These are phyloP conservation scores for Coccinonectria pachysandricola DNA, from an alignment of 2,329 filamentous ascomycete genomes.

Conservation along the genomic window DNA sequence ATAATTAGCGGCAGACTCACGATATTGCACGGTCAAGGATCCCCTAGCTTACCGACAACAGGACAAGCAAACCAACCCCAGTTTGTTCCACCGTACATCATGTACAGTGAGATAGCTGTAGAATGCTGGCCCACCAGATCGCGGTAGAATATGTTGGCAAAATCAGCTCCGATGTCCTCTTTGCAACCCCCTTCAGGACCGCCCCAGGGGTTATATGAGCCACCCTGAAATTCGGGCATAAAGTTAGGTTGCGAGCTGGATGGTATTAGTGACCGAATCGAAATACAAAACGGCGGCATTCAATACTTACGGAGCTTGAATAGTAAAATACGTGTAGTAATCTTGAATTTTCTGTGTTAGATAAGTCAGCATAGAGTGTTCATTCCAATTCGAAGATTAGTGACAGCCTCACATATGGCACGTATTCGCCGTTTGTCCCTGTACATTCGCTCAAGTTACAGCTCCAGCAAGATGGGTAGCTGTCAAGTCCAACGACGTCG, in stretches of 20 bases:
- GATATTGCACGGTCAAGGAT: not conserved
- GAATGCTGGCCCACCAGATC: conserved; percentile 50
- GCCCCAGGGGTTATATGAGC: conserved; percentile 48
- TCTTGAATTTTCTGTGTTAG: conserved; percentile 9
- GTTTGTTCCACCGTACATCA: conserved; percentile 55
- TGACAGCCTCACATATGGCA: conserved; percentile 42
- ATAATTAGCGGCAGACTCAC: not conserved
- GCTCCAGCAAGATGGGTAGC: conserved; percentile 49
- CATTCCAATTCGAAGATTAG: too few relatives aligned
- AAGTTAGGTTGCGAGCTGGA: conserved; percentile 12
- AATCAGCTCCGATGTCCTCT: conserved; percentile 44
- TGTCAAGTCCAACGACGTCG: conserved; percentile 42
- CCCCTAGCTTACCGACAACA: conserved; percentile 34
- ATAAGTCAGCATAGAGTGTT: not conserved
- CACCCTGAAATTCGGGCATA: conserved; percentile 18
- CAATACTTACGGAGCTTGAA: conserved; percentile 10
- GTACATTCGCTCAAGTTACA: conserved; percentile 52
- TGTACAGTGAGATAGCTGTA: conserved; percentile 51
- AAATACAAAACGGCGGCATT: not conserved
- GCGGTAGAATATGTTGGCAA: conserved; percentile 54
- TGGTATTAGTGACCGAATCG: not conserved
- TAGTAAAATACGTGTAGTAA: conserved; percentile 22
- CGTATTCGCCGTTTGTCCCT: conserved; percentile 47
- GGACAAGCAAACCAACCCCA: conserved; percentile 51
- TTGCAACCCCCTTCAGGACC: conserved; percentile 47